Conservation (phyloP, 495 filamentous ascomycete genomes). For the Podospora pseudopauciseta region DNA sequence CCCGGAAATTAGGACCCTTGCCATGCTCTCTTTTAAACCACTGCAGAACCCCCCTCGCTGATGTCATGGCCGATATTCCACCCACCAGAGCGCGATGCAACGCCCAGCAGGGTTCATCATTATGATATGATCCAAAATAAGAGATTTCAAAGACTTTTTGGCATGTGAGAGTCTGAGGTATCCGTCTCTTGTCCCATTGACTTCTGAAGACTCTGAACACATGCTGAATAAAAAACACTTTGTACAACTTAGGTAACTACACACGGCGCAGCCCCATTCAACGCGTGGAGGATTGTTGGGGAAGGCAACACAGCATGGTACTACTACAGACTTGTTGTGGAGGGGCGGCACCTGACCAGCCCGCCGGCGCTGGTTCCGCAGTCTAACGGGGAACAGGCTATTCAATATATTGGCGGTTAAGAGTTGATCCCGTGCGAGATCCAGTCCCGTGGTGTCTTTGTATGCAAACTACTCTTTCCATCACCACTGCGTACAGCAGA, state of each 20-base stretch:
- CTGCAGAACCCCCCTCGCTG: constrained; percentile 19
- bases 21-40: neutral
- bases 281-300: constrained; percentile 6
- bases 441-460: neutral
- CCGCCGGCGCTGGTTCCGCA: constrained; percentile 5
- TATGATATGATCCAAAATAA: neutral
- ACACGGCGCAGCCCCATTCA: constrained; percentile 8
- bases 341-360: constrained; percentile 2
- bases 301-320: constrained; percentile 1
- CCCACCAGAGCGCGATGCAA: neutral
- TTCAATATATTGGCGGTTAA: neutral
- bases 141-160: neutral
- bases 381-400: constrained; percentile 1
- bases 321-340: neutral
- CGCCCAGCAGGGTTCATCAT: neutral
- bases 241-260: neutral
- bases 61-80: constrained; percentile 25
- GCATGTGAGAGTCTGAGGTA: neutral
- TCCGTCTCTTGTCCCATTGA: neutral
- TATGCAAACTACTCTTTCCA: neutral
- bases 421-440: neutral
- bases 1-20: constrained; percentile 24
- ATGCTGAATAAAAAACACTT: neutral
- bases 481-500: neutral
- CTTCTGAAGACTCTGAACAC: neutral